Evolutionary conservation across 192 early-diverging fungal genomes (phyloP), one percentile per base, ranked within the genome.

Genomic region (Linnemannia zychae): DNA sequence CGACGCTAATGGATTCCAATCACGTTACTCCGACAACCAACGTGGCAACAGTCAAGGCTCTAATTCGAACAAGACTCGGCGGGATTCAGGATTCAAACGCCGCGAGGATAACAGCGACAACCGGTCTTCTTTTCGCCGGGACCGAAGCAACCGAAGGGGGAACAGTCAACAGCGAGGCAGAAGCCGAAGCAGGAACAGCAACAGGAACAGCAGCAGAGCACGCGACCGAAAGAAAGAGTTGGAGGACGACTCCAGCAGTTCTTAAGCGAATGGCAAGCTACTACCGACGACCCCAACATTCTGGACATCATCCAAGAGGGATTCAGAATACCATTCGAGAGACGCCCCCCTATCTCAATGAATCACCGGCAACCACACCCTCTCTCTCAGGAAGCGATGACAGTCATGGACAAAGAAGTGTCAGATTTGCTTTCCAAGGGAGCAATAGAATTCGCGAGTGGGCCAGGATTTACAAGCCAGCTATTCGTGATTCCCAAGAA

Each of bases 401-500:
- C 46, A 0, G 18, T 38, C 17, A 67, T 86, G 24, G 68, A 76
- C 40, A 48, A 80, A 49, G 77, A 79, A 73, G 78, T 86, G 46
- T 60, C 72, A 31, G 60, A 75, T 66, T 68, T 76, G 53, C 20
- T 86, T 37, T 44, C 44, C 46, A 79, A 86, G 49, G 68, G 69
- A 44, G 47, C 83, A 28, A 86, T 86, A 67, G 78, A 86, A 87
- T 67, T 24, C 24, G 48, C 63, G 13, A 47, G 13, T 74, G 37
- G 48, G 74, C 68, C 75, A 20, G 76, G 85, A 7, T 87, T 87
- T 68, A 60, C 77, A 66, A 87, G 85, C 52, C 72, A 16, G 24
- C 44, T 87, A 47, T 87, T 82, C 24, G 49, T 73, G 15, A 79
- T 87, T 0, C 73, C 74, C 33, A 87, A 87, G 72, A 82, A 79